A percentile compares a stretch with the other conserved stretches of the same genome.
phyloP scores from a whole-genome alignment of 2,329 filamentous ascomycete species.

The Aurifilum marmelostoma region DNA sequence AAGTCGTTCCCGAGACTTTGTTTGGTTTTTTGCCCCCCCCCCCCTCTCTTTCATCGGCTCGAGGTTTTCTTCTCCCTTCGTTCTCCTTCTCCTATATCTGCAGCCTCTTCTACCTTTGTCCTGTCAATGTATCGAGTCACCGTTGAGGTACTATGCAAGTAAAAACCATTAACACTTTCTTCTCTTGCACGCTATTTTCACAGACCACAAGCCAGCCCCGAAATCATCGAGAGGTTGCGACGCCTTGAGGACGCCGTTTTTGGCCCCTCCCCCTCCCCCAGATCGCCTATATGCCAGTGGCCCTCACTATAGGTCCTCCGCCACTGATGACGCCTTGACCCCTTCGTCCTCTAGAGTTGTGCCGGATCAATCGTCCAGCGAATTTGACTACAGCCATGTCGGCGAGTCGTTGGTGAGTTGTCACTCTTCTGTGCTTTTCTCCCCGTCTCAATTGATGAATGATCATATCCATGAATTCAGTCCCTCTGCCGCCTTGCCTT shows the following conservation, averaged over 20 bases:
- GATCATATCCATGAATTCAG: too few relatives aligned
- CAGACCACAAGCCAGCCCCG: not conserved
- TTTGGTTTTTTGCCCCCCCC: not conserved
- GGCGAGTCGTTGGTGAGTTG: slow-evolving; percentile 17
- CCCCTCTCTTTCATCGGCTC: not conserved
- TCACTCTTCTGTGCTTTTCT: too few relatives aligned
- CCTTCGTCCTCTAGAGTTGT: not conserved
- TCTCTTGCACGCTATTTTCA: not conserved
- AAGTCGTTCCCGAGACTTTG: not conserved
- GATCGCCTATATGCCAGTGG: not conserved
- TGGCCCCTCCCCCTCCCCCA: slow-evolving; percentile 2
- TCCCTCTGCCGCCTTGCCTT: too few relatives aligned
- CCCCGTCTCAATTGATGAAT: too few relatives aligned
- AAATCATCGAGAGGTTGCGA: slow-evolving; percentile 35
- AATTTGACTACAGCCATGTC: slow-evolving; percentile 21
- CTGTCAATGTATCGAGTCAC: not conserved
- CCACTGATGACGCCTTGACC: not conserved
- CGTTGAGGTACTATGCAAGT: not conserved
- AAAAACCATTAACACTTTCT: not conserved
- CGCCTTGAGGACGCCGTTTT: slow-evolving; percentile 38
- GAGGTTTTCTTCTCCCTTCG: not conserved
- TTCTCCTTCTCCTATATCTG: not conserved
- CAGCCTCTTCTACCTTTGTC: not conserved
- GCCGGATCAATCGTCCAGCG: slow-evolving; percentile 13
- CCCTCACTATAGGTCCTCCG: not conserved